These are phyloP conservation scores for Purshia tridentata DNA, from an alignment of 306 rosid genomes.

Conservation along the genomic window DNA sequence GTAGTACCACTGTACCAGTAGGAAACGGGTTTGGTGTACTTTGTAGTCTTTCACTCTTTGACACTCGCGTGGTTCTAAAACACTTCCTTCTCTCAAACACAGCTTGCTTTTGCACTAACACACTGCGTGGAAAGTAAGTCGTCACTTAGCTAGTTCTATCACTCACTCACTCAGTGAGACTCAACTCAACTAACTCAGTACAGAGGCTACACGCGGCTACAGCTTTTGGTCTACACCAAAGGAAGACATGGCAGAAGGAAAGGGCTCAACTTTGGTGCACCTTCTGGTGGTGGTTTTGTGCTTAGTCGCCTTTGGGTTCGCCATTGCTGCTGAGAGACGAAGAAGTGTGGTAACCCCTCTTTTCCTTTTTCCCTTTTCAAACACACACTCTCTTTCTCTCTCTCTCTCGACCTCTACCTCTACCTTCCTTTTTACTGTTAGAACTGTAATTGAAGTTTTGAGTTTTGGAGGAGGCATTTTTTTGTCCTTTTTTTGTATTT, in stretches of 20 bases:
- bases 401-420: too few relatives aligned
- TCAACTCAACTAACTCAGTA: not conserved
- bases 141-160: slow-evolving; percentile 1
- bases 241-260: slow-evolving; percentile 69
- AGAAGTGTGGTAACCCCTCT: slow-evolving; percentile 63
- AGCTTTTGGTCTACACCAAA: not conserved
- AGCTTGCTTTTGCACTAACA: slow-evolving; percentile 9
- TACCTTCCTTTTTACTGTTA: not conserved
- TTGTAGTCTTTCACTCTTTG: not conserved
- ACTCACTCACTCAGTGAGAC: not conserved
- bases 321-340: slow-evolving; percentile 96
- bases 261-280: slow-evolving; percentile 80
- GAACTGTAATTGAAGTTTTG: not conserved
- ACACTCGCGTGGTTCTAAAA: not conserved
- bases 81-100: not conserved
- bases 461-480: not conserved
- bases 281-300: slow-evolving; percentile 63
- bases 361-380: not conserved
- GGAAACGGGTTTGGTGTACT: not conserved
- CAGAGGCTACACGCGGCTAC: not conserved
- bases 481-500: not conserved
- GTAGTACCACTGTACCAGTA: not conserved
- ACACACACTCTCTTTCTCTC: not conserved
- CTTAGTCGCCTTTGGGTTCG: slow-evolving; percentile 89
- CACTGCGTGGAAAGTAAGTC: not conserved